Conservation (phyloP, 371 early-diverging fungal species). For the Mucor racemosus region DNA sequence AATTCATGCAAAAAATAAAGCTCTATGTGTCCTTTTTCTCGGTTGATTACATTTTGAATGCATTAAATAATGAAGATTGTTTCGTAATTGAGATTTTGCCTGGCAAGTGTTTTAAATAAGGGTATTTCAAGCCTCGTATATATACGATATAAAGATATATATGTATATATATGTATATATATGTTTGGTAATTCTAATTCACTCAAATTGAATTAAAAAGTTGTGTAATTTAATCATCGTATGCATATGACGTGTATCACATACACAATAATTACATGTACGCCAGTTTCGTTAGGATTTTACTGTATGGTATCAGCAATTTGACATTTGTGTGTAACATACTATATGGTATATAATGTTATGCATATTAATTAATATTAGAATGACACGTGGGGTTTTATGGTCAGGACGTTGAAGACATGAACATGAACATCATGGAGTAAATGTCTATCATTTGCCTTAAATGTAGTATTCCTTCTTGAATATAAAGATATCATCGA, state of each 20-base stretch:
- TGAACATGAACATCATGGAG: neutral
- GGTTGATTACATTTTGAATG: no score
- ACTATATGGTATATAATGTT: neutral
- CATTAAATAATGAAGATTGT: neutral
- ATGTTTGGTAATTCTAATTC: no score
- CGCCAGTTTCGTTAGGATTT: neutral
- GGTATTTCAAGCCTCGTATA: no score
- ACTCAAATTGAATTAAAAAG: no score
- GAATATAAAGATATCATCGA: neutral
- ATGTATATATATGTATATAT: no score
- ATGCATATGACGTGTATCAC: no score
- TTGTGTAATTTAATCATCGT: no score
- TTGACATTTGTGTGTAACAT: neutral
- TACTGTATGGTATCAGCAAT: neutral
- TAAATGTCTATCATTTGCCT: neutral
- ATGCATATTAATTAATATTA: neutral
- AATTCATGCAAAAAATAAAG: no score
- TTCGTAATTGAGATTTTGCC: neutral
- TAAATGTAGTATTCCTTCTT: neutral
- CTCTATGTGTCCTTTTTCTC: no score
- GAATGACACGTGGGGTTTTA: neutral
- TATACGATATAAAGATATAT: no score
- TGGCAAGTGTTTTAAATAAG: no score
- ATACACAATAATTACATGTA: neutral
- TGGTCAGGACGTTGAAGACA: no score